Percentiles rank a stretch among this genome's conserved stretches.
Evolutionary conservation across 2,329 filamentous ascomycete genomes (phyloP).

Genomic region (Fusarium nelsonii): DNA sequence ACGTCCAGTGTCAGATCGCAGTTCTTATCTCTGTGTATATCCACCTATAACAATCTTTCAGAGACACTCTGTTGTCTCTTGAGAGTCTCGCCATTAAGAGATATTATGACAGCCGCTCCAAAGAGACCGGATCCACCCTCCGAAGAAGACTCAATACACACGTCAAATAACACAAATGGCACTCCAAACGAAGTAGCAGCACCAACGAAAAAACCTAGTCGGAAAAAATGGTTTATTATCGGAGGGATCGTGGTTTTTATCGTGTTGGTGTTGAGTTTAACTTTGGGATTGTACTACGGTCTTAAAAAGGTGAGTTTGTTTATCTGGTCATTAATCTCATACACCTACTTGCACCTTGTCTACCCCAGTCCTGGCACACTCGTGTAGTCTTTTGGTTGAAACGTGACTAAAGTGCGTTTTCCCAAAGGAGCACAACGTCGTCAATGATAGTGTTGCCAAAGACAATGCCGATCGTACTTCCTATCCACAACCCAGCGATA

Average conservation of each 20-base stretch:
- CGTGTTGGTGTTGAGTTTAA: slow-evolving; percentile 33
- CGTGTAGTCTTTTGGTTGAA: background rate
- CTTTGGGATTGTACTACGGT: slow-evolving; percentile 41
- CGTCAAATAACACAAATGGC: slow-evolving; percentile 1
- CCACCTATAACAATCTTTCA: slow-evolving; percentile 8
- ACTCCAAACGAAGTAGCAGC: background rate
- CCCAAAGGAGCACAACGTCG: slow-evolving; percentile 17
- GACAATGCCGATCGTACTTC: background rate
- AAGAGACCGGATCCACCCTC: slow-evolving; percentile 16
- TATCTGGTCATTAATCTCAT: background rate
- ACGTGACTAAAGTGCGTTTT: slow-evolving; percentile 15
- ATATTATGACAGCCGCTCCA: slow-evolving; percentile 20
- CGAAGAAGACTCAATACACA: slow-evolving; percentile 23
- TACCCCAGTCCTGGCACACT: background rate
- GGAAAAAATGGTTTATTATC: slow-evolving; percentile 31
- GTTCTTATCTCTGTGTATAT: background rate
- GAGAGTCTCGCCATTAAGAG: background rate
- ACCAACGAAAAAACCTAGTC: slow-evolving; percentile 15
- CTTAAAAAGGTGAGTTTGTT: slow-evolving; percentile 34
- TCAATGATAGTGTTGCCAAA: slow-evolving; percentile 2
- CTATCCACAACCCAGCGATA: slow-evolving; percentile 4
- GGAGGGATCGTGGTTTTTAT: slow-evolving; percentile 6
- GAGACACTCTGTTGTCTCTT: slow-evolving; percentile 7
- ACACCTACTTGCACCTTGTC: too few relatives aligned
- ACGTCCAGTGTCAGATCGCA: background rate